Base-by-base conservation (phyloP, 2,329 filamentous ascomycete species). In the Rachicladosporium sp. region DNA sequence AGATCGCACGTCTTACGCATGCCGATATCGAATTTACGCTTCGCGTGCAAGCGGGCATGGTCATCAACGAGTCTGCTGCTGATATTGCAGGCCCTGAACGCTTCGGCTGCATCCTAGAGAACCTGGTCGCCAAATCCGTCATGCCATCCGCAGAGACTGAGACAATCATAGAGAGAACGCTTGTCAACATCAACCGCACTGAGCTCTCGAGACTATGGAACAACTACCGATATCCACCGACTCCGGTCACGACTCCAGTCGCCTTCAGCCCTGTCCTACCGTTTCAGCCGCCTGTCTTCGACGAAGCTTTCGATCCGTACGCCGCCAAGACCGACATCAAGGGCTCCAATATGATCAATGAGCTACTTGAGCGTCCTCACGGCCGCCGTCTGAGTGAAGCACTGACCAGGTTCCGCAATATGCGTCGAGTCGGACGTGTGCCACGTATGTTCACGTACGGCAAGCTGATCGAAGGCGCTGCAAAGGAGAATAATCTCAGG, bases 381-480 rank as follows among this genome's bases (percentile, higher is more conserved):
- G 82, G 81, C 36, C 78, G 82, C 43, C 50, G 54, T 30, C 70
- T 95, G 44, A 80, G 80, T 47, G 86, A 94, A 48, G 85, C 87
- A 29, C 66, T 96, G 46, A 72, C 71, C 47, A 82, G 86, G 51
- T 85, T 96, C 64, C 83, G 80, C 59, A 94, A 93, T 65, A 94
- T 95, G 69, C 87, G 91, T 47, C 85, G 88, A 43, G 77, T 84
- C 55, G 88, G 89, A 46, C 80, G 87, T 56, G 87, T 95, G 59
- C 87, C 89, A 38, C 79, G 89, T 44, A 96, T 96, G 66, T 91
- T 94, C 61, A 94, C 88, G 1, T 95, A 96, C 53, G 87, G 88
- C 36, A 96, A 95, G 71, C 71, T 98, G 49, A 94, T 98, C 54
- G 80, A 82, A 35, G 83, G 85, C 43, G 88, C 89, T 47, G 88